Percentiles rank a stretch among this genome's conserved stretches.
phyloP scores from a whole-genome alignment of 1,284 basidiomycete species.

The Fomitopsis palustris region DNA sequence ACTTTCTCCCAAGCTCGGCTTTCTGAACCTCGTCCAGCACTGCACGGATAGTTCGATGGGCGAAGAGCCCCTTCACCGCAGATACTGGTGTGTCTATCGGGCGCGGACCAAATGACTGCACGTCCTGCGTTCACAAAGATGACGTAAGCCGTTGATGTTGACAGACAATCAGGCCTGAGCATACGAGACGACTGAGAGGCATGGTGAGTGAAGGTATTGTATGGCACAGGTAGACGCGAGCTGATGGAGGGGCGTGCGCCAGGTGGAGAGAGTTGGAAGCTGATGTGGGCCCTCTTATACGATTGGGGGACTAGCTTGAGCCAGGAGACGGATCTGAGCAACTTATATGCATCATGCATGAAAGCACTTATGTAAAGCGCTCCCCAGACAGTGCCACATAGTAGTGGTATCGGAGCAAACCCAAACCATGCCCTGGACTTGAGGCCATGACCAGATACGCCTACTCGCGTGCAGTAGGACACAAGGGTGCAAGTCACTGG shows the following conservation, averaged over 20 bases:
- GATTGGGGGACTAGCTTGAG: too few species aligned
- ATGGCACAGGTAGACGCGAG: background rate
- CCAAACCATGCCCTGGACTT: background rate
- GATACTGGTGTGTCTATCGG: background rate
- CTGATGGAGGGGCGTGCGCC: background rate
- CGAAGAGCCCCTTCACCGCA: background rate
- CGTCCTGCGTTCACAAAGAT: background rate
- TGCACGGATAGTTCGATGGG: background rate
- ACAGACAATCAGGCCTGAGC: background rate
- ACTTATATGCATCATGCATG: too few species aligned
- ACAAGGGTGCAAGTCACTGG: background rate
- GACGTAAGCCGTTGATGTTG: background rate
- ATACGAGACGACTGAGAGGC: background rate
- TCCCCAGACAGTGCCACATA: background rate
- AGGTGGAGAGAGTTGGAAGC: too few species aligned
- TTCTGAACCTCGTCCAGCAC: conserved; percentile 1
- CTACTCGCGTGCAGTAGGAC: background rate
- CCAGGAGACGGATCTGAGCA: too few species aligned
- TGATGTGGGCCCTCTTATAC: too few species aligned
- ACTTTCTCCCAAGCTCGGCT: background rate
- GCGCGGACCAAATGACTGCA: background rate
- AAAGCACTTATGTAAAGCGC: background rate
- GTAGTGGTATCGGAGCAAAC: too few species aligned
- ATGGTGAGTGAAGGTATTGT: background rate
- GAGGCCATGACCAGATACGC: background rate